Evolutionary conservation across 2,329 filamentous ascomycete species (phyloP).

Genomic region (Apiospora marii): DNA sequence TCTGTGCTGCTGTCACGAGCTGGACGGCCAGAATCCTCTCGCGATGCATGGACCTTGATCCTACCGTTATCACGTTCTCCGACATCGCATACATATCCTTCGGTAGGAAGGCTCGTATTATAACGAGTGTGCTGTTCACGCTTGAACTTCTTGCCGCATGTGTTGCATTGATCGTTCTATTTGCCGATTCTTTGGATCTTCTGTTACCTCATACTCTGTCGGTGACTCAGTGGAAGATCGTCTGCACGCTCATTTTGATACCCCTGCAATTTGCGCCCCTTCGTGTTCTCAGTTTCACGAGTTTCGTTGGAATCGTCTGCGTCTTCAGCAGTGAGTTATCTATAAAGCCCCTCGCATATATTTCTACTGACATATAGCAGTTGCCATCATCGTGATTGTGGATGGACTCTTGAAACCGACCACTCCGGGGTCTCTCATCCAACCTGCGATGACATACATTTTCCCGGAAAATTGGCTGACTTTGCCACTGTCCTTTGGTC

Average conservation of each 20-base stretch:
- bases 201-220: conserved; percentile 75
- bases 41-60: conserved; percentile 88
- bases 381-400: conserved; percentile 82
- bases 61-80: conserved; percentile 89
- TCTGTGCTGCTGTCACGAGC: conserved; percentile 77
- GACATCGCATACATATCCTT: conserved; percentile 93
- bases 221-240: conserved; percentile 80
- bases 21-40: conserved; percentile 89
- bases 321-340: conserved; percentile 82
- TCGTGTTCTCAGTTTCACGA: conserved; percentile 85
- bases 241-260: conserved; percentile 80
- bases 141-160: conserved; percentile 87
- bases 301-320: conserved; percentile 89
- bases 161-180: conserved; percentile 90
- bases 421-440: conserved; percentile 80
- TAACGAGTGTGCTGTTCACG: conserved; percentile 86
- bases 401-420: conserved; percentile 87
- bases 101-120: conserved; percentile 79
- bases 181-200: conserved; percentile 85
- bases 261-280: conserved; percentile 87
- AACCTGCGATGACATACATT: conserved; percentile 81
- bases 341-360: not conserved
- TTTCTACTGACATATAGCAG: conserved; percentile 50
- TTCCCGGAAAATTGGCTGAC: conserved; percentile 89
- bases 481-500: conserved; percentile 85